Evolutionary conservation across 148 eudicot genomes (phyloP).

Genomic region (Rhododendron kiyosumense): DNA sequence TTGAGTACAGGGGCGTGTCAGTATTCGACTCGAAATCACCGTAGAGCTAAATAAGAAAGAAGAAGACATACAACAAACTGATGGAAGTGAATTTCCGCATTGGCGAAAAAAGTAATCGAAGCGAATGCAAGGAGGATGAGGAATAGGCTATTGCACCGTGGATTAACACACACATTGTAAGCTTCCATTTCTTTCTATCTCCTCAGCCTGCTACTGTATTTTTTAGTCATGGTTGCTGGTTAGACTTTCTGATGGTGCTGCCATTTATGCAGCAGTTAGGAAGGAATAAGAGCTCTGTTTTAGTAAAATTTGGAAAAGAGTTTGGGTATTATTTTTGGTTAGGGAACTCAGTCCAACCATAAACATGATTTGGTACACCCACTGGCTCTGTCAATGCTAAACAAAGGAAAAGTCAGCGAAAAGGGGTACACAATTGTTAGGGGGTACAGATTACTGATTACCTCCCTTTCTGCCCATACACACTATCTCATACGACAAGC

Average conservation of each 20-base stretch:
- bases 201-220: conserved; percentile 1
- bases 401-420: neutral
- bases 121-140: conserved; percentile 32
- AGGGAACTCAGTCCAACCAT: conserved; percentile 20
- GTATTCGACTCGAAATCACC: neutral
- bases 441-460: neutral
- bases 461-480: neutral
- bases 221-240: neutral
- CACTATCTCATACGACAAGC: neutral
- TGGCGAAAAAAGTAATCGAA: conserved; percentile 29
- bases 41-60: neutral
- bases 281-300: neutral
- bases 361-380: conserved; percentile 49
- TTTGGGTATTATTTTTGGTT: conserved; percentile 14
- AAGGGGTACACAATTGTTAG: neutral
- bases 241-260: neutral
- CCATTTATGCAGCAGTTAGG: conserved; percentile 4
- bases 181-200: conserved; percentile 23
- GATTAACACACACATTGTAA: neutral
- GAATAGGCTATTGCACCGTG: conserved; percentile 14
- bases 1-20: neutral
- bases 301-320: neutral
- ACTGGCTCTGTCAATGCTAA: conserved; percentile 20
- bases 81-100: conserved; percentile 57
- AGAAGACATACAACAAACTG: conserved; percentile 55